Base-by-base conservation (phyloP, 495 filamentous ascomycete species). In the Daldinia grandis region DNA sequence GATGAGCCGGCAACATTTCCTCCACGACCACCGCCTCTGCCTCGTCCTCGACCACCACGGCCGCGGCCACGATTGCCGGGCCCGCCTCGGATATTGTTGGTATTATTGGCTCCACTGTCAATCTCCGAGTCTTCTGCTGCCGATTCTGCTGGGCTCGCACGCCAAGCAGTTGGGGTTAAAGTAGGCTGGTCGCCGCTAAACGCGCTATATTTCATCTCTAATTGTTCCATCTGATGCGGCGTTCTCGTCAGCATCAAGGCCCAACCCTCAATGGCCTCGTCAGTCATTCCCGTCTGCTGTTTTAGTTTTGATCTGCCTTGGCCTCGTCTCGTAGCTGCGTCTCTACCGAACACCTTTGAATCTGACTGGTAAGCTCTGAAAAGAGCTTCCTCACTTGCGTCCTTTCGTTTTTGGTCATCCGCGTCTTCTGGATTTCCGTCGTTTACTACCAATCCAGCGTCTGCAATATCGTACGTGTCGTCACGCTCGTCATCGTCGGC, bases 211-310 rank as follows among this genome's bases (percentile, higher is more conserved):
- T 84, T 87, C 58, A 82, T 82, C 79, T 94, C 91, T 50, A 98
- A 76, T 69, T 84, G 82, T 64, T 86, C 82, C 74, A 89, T 77
- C 51, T 89, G 82, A 67, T 85, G 83, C n/a, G 89, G 86, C 72
- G 96, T 90, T 27, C 94, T 82, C 6, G 77, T 75, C 2, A 97
- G 75, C 93, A 98, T 97, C 25, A 97, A 78, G 3, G 85, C 92
- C 93, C 94, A 99, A 14, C 95, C 95, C 77, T 99, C 95, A 47
- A 99, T 92, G 6, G 89, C 90, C 76, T 99, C 95, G 69, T 99
- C 95, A 1, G 92, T 95, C 92, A 96, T 91, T 8, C 89, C 91
- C 10, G 93, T 97, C 69, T 92, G 89, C 15, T 84, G 84, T 71
- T 89, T 92, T 42, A 99, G 78, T n/a, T 81, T 80, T 5, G 73